phyloP scores from a whole-genome alignment of 129 eudicot genomes.

The Ambrosia artemisiifolia region DNA sequence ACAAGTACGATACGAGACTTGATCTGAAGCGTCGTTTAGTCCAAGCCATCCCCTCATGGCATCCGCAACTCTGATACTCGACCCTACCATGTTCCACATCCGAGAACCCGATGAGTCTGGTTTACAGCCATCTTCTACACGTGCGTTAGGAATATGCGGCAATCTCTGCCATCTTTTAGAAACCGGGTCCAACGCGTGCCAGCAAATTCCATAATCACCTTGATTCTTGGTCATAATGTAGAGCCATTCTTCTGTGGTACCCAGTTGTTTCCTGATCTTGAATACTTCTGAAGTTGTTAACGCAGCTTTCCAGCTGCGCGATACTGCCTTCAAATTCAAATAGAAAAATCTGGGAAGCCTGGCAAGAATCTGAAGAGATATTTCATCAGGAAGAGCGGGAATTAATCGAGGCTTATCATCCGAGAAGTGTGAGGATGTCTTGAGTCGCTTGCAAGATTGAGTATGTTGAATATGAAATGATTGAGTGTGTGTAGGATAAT shows the following conservation, averaged over 20 bases:
- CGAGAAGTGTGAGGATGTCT: constrained; percentile 52
- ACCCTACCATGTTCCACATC: constrained; percentile 70
- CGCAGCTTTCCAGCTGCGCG: constrained; percentile 81
- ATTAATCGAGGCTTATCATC: constrained; percentile 73
- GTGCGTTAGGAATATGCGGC: constrained; percentile 70
- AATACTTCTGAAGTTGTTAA: constrained; percentile 59
- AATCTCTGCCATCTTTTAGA: constrained; percentile 71
- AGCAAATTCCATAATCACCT: constrained; percentile 44
- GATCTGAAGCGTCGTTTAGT: constrained; percentile 57
- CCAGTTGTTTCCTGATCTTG: constrained; percentile 65
- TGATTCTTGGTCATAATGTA: constrained; percentile 66
- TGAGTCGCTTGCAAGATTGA: constrained; percentile 72
- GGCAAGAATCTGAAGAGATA: constrained; percentile 85
- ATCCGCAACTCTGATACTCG: constrained; percentile 70
- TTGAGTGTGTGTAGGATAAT: constrained; percentile 23
- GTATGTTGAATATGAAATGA: constrained; percentile 28
- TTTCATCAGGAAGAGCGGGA: constrained; percentile 96
- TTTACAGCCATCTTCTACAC: constrained; percentile 45
- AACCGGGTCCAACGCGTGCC: constrained; percentile 87
- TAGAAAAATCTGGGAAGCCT: constrained; percentile 66
- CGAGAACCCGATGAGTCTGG: constrained; percentile 52
- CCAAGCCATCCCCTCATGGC: constrained; percentile 92
- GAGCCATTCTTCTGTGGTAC: constrained; percentile 89
- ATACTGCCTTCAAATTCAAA: constrained; percentile 61
- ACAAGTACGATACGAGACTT: constrained; percentile 86